Base-by-base conservation (phyloP, 2,329 filamentous ascomycete species). In the Aspergillus candidus region DNA sequence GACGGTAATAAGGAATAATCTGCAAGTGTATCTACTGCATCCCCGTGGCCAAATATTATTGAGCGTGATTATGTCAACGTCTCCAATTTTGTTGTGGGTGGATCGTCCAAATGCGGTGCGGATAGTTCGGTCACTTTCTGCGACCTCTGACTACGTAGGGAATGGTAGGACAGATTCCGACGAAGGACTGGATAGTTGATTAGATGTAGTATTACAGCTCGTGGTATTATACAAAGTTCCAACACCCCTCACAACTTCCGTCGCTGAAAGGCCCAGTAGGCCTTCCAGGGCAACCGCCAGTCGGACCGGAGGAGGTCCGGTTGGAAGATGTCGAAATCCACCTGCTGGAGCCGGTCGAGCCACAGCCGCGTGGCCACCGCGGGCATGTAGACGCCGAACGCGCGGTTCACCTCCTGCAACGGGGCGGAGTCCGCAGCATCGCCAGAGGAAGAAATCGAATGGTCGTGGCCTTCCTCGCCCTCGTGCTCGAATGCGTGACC, bases 401-500 rank as follows among this genome's bases (percentile, higher is more conserved):
- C 84, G 31, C 77, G 77, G 38, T 84, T 78, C 1, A 83, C 66
- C 41, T 84, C 80, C 15, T 71, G 66, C 5, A 70, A 53, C 11
- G 67, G 62, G 50, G 34, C 11, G 38, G 39, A 31, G 48, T 41
- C 13, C 13, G 27, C 35, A 13, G 18, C 29, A 18, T 36, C 37
- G 33, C 18, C 18, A 4, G 18, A 4, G 4, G 31, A 35, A n/a
- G 38, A 35, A n/a, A 36, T 32, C 36, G 62, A 63, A 54, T 81
- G 79, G 41, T 73, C 64, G 58, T 78, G 77, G 39, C 85, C 87
- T 40, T 82, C 82, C 60, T 95, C 88, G 27, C 82, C 79, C 48
- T 85, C 77, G 60, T 96, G 87, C 68, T 97, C 91, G 63, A 91
- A 96, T 4, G 87, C 88, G 62, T 96, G 91, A 0, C 84, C 88